Conservation (phyloP, 73 alveolate genomes). For the Uronychia binucleata region DNA sequence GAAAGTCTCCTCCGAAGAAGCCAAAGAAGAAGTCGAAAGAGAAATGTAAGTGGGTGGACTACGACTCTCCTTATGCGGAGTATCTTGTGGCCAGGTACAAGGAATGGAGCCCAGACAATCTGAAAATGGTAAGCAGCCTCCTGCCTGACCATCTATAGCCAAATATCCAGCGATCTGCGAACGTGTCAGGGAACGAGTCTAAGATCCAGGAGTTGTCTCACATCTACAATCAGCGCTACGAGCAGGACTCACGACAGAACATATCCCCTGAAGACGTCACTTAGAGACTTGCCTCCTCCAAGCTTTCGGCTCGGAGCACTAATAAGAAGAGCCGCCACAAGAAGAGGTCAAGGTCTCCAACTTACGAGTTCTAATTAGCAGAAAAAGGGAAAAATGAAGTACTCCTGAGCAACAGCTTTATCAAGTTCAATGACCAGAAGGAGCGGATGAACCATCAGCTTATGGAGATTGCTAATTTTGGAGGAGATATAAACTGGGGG, state of each 20-base stretch:
- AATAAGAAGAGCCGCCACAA: background rate
- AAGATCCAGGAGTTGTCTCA: background rate
- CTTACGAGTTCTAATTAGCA: background rate
- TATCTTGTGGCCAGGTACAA: constrained; percentile 51
- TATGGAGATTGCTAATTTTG: background rate
- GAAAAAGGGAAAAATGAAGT: background rate
- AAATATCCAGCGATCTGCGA: background rate
- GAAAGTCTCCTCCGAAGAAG: background rate
- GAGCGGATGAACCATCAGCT: background rate
- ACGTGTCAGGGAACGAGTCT: background rate
- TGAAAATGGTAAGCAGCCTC: background rate
- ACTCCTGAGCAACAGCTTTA: background rate
- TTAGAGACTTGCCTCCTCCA: background rate
- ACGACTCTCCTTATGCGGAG: constrained; percentile 61
- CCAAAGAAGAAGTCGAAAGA: background rate
- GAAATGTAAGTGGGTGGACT: constrained; percentile 8
- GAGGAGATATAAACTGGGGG: too few species aligned
- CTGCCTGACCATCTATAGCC: background rate
- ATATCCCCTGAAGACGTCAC: background rate
- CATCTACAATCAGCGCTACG: background rate
- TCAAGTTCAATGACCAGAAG: background rate
- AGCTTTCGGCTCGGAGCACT: background rate
- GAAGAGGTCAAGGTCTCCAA: background rate
- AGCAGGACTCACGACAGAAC: background rate
- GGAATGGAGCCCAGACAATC: constrained; percentile 39